Evolutionary conservation across 2,329 filamentous ascomycete species (phyloP), one percentile per base, ranked within the genome.

Genomic region (Orbilia blumenaviensis): DNA sequence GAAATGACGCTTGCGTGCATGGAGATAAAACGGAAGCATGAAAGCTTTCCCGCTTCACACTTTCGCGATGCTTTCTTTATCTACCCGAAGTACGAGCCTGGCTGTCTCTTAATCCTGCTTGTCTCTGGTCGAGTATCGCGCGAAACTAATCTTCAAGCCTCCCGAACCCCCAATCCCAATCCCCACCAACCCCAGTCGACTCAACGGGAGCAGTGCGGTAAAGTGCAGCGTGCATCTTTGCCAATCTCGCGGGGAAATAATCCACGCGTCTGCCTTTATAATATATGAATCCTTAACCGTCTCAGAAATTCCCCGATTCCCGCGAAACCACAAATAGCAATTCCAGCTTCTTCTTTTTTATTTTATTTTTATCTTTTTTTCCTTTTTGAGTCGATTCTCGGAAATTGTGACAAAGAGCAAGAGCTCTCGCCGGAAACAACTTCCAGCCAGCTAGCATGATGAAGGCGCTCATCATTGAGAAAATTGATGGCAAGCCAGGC

Each of bases 401-500:
- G 12, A 18, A 25, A 7, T 34, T 21, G 4, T 23, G 14, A 41
- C 32, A 46, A 71, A 75, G 69, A 75, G 69, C 63, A n/a, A n/a
- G n/a, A n/a, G 62, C 69, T 27, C 50, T 16, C n/a, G 23, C 48
- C 25, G 46, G 21, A 48, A 14, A 38, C 54, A 14, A 41, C 25
- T 54, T 16, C 27, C 44, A 50, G 27, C 25, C 41, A 72, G 27
- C 25, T 32, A 72, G 32, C 41, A 87, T 86, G 85, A 85, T 85
- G 52, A 84, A 84, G 77, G 86, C 87, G 71, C 87, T 93, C 66
- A 87, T 87, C 25, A 86, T 94, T 78, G 86, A 89, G 80, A 87
- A 92, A 79, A 85, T 91, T 61, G 90, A 93, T 79, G 92, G 91
- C 80, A 94, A 94, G 84, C 93, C 93, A 7, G 93, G 93, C 71